Conservation (phyloP, 2,329 filamentous ascomycete species). For the Colletotrichum coccodes region DNA sequence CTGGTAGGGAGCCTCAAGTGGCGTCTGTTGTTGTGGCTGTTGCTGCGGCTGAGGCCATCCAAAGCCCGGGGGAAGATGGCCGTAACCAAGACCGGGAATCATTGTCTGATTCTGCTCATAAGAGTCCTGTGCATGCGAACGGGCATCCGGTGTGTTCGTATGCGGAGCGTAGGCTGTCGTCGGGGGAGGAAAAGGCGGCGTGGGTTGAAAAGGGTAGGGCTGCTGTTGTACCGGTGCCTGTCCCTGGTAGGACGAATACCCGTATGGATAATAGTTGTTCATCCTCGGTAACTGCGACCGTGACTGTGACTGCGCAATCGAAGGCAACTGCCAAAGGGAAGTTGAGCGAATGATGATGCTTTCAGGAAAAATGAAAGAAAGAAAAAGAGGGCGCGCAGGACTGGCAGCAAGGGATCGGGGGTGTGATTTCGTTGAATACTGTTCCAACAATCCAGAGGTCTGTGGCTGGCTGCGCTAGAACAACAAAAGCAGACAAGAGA, state of each 20-base stretch:
- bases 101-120: slow-evolving; percentile 36
- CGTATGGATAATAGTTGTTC: slow-evolving; percentile 53
- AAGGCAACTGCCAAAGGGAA: neutral
- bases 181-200: slow-evolving; percentile 13
- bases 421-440: neutral
- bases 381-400: neutral
- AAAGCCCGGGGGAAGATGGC: slow-evolving; percentile 8
- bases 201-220: slow-evolving; percentile 24
- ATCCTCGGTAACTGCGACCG: slow-evolving; percentile 19
- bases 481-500: neutral
- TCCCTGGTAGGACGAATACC: slow-evolving; percentile 44
- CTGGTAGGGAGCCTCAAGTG: neutral
- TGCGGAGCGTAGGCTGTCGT: slow-evolving; percentile 11
- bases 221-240: slow-evolving; percentile 33
- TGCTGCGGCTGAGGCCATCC: slow-evolving; percentile 16
- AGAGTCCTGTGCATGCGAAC: slow-evolving; percentile 6
- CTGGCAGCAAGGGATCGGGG: neutral
- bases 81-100: slow-evolving; percentile 39
- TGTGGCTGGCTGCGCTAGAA: slow-evolving; percentile 7
- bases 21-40: neutral
- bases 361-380: neutral
- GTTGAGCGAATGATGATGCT: neutral
- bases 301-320: neutral
- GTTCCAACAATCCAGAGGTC: neutral
- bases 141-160: slow-evolving; percentile 1